These are phyloP conservation scores for Lasiodiplodia citricola DNA, from an alignment of 2,329 filamentous ascomycete species.

Conservation along the genomic window DNA sequence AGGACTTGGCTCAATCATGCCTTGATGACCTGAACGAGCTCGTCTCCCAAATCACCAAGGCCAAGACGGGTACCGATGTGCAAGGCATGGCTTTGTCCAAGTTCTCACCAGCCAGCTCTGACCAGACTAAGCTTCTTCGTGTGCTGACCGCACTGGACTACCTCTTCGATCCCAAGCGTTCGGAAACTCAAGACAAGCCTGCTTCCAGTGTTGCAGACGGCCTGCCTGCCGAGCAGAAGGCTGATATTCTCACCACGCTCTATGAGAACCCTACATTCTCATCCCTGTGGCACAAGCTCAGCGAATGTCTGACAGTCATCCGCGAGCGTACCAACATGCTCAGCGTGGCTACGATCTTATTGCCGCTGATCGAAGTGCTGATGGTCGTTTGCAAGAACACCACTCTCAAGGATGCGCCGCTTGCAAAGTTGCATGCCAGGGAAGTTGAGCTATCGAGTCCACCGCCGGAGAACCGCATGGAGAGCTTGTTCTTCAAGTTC, in stretches of 20 bases:
- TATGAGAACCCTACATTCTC: slow-evolving; percentile 93
- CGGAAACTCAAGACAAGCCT: slow-evolving; percentile 59
- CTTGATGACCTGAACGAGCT: slow-evolving; percentile 83
- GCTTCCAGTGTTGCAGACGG: slow-evolving; percentile 51
- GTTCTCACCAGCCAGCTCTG: slow-evolving; percentile 93
- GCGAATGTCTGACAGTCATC: slow-evolving; percentile 85
- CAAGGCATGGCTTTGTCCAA: slow-evolving; percentile 93
- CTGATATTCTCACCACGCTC: slow-evolving; percentile 82
- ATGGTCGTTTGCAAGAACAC: slow-evolving; percentile 99
- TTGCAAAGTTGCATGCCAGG: slow-evolving; percentile 54
- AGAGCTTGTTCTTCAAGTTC: slow-evolving; percentile 93
- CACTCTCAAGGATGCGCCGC: slow-evolving; percentile 71
- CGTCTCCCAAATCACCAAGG: slow-evolving; percentile 82
- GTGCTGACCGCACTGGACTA: slow-evolving; percentile 95
- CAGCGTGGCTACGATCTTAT: slow-evolving; percentile 92
- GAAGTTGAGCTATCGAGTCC: slow-evolving; percentile 78
- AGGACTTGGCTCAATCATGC: slow-evolving; percentile 82
- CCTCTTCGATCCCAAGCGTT: slow-evolving; percentile 82
- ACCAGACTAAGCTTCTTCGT: slow-evolving; percentile 93
- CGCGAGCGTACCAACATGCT: slow-evolving; percentile 93
- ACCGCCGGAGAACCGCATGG: slow-evolving; percentile 79
- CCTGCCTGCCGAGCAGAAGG: slow-evolving; percentile 69
- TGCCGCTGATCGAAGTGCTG: slow-evolving; percentile 91
- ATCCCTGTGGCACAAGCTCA: slow-evolving; percentile 89
- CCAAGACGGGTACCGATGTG: slow-evolving; percentile 88